Percentiles rank a stretch among this genome's conserved stretches.
Conservation (phyloP, 2,329 filamentous ascomycete genomes). For the Fusarium annulatum region DNA sequence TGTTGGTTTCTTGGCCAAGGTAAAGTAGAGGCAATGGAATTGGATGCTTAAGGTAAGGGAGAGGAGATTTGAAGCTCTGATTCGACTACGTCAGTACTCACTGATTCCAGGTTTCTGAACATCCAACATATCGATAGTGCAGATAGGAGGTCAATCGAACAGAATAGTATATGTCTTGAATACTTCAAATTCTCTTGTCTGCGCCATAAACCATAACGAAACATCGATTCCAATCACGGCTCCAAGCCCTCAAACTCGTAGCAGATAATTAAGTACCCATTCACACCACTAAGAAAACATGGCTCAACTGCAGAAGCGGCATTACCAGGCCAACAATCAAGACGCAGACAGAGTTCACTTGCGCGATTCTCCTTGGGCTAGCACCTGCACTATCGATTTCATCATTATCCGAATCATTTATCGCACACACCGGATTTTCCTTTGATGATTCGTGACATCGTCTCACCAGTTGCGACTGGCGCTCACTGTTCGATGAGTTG, state of each 20-base stretch:
- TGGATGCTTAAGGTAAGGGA: neutral
- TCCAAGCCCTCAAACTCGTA: neutral
- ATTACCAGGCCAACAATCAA: neutral
- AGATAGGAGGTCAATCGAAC: neutral
- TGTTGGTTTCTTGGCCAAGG: conserved; percentile 19
- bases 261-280: neutral
- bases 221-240: neutral
- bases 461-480: conserved; percentile 14
- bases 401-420: neutral
- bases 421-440: conserved; percentile 36
- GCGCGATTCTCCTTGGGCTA: neutral
- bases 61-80: neutral
- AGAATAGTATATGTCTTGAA: neutral
- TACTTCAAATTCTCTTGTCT: neutral
- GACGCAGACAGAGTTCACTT: neutral
- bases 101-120: conserved; percentile 19
- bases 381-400: neutral
- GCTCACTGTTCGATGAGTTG: conserved; percentile 68
- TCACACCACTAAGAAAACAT: neutral
- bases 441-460: conserved; percentile 24
- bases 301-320: neutral
- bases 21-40: neutral
- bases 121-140: neutral
- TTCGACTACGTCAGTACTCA: conserved; percentile 23
- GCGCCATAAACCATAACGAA: neutral